Base-by-base conservation (phyloP, 768 basidiomycete species). In the Tricholoma furcatifolium region DNA sequence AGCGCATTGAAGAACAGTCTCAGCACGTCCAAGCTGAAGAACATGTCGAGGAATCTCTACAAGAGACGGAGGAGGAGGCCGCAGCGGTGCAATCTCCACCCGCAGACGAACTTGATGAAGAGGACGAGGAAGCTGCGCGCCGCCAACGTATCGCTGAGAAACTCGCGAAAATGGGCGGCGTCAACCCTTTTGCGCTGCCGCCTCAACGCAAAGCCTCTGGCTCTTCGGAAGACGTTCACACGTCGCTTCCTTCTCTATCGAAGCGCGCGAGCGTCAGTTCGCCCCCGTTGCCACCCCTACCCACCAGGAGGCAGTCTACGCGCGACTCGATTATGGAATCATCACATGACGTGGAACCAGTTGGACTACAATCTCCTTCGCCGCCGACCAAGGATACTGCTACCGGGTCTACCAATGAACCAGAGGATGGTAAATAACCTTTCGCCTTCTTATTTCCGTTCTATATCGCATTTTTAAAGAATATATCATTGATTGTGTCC, bases 101-200 rank as follows among this genome's bases (percentile, higher is more conserved):
- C 27, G 54, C 14, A 27, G 60, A 63, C 6, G 60, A 70, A 11
- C 76, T 72, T 35, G 74, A 27, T 7, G 27, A 75, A 36, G 79
- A 77, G 43, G 78, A 80, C 39, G 81, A 80, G 15, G 83, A 83
- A 55, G 79, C 71, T 55, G 70, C 75, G 2, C 77, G 81, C 32
- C 75, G 77, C 38, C 77, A 75, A 55, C 81, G 80, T 46, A 78
- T 88, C 18, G 80, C 85, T 20, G 85, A 82, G 78, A 80, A 57
- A 69, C 77, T 70, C 74, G 82, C 83, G 6, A 80, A 82, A 67
- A 83, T 82, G 72, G 88, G 86, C 14, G 88, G 80, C n/a, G 70
- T 86, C 59, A 86, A 83, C 58, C 79, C 83, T 1, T 70, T 83
- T 39, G 68, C 67, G 0, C 58, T 49, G 42, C 62, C 61, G 43